Evolutionary conservation across 176 grass and related monocot genomes (phyloP), one percentile per base, ranked within the genome.

Genomic region (Poa pratensis): DNA sequence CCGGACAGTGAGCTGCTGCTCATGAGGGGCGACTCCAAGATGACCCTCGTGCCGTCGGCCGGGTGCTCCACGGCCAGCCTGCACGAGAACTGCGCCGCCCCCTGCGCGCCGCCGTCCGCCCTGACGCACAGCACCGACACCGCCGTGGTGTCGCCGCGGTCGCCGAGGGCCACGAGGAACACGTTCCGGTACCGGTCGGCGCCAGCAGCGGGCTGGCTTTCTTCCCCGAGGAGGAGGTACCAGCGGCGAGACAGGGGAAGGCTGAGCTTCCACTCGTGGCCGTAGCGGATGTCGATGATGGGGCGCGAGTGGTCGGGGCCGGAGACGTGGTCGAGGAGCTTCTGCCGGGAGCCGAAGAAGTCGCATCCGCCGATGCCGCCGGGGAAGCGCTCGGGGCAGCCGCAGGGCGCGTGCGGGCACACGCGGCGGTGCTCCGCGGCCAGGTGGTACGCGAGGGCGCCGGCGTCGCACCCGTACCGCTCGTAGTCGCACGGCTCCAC

Each of bases 261-360:
- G 72, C 72, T 75, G 26, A 53, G 72, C 46, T 75, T 75, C 72
- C 72, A 75, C 4, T 28, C 46, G 16, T 75, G 72, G 72, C 72
- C 72, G 72, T 75, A 75, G 72, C 48, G 48, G 48, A 75, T 49
- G 26, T 52, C 72, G 45, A 75, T 53, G 72, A 75, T 53, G 72
- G 72, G 72, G 48, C 72, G 72, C 1, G 16, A 75, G 72, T 75
- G 72, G 72, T 75, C 72, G 15, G 72, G 71, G 13, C 71, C 72
- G 48, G 72, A 75, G 72, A 75, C 49, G 72, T 75, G 72, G 72
- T 75, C 26, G 48, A 75, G 48, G 46, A 75, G 72, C 8, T 12
- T 30, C 72, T 75, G 72, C 15, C 72, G 72, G 72, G 72, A 75
- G 72, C 72, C 72, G 26, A 32, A 10, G 48, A 75, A 75, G 72